Evolutionary conservation across 306 rosid genomes (phyloP).

Genomic region (Vigna trinervia): DNA sequence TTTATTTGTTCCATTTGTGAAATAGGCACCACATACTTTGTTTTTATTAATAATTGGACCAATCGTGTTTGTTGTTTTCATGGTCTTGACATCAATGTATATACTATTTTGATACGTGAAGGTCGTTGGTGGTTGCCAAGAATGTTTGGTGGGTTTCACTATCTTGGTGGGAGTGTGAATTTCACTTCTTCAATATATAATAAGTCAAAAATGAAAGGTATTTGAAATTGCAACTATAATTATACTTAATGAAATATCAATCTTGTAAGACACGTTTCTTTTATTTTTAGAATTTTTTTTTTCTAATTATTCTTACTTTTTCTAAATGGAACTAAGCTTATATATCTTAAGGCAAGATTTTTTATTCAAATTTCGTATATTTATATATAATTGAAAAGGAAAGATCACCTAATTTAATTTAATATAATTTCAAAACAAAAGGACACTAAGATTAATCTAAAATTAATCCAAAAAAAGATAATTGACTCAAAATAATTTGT

Average conservation of each 20-base stretch:
- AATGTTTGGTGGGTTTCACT: conserved; percentile 9
- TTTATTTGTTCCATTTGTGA: background rate
- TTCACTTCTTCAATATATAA: background rate
- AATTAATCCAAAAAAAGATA: too few species aligned
- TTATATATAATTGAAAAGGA: too few species aligned
- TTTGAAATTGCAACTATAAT: background rate
- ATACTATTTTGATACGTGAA: conserved; percentile 20
- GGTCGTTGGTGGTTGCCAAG: conserved; percentile 28
- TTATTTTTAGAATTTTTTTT: too few species aligned
- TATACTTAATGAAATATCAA: background rate
- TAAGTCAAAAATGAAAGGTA: background rate
- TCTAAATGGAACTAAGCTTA: too few species aligned
- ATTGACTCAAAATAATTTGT: too few species aligned
- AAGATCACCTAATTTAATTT: too few species aligned
- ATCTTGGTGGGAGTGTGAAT: background rate
- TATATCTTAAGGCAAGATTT: too few species aligned
- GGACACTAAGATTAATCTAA: too few species aligned
- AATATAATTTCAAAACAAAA: too few species aligned
- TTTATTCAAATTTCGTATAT: too few species aligned
- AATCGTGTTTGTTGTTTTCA: conserved; percentile 35
- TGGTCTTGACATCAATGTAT: background rate
- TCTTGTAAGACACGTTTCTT: background rate
- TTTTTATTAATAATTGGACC: background rate
- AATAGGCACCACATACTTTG: conserved; percentile 2
- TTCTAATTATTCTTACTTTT: too few species aligned